Percentiles rank a stretch among this genome's conserved stretches.
These are phyloP conservation scores for Ophiostoma perfectum DNA, from an alignment of 2,329 filamentous ascomycete species.

Conservation along the genomic window DNA sequence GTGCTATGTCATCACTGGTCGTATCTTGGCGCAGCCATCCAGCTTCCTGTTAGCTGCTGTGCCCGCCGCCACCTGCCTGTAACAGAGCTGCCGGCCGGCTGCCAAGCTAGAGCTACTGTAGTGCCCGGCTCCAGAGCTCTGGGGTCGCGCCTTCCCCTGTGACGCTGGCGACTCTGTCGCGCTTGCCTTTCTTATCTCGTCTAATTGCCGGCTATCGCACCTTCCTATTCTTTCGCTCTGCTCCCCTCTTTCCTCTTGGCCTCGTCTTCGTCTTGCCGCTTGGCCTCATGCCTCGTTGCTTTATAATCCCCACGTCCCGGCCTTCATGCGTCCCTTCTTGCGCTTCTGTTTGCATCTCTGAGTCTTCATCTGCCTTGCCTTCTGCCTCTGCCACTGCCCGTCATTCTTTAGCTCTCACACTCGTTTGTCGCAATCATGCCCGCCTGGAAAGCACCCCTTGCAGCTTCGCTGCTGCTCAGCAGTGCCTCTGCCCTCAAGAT, in stretches of 20 bases:
- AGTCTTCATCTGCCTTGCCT: not conserved
- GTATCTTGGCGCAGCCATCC: too few species aligned
- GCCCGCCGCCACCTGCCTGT: too few species aligned
- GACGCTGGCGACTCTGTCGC: not conserved
- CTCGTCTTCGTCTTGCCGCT: not conserved
- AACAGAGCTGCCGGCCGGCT: too few species aligned
- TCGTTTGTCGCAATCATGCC: conserved; percentile 15
- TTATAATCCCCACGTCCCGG: not conserved
- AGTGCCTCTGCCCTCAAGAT: conserved; percentile 20
- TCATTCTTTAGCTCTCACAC: not conserved
- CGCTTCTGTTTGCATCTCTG: not conserved
- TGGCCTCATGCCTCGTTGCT: not conserved
- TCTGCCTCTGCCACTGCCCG: not conserved
- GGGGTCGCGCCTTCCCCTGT: conserved; percentile 6
- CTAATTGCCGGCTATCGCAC: not conserved
- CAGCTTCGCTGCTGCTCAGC: conserved; percentile 23
- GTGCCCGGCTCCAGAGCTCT: not conserved
- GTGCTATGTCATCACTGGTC: too few species aligned
- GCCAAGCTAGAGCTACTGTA: not conserved
- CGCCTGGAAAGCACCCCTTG: conserved; percentile 23
- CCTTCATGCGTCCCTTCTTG: not conserved
- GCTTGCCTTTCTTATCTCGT: not conserved
- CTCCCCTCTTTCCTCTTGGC: not conserved
- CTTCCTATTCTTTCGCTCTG: not conserved
- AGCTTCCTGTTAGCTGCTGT: too few species aligned